These are phyloP conservation scores for Ophidiomyces ophidiicola DNA, from an alignment of 2,329 filamentous ascomycete species.

Conservation along the genomic window DNA sequence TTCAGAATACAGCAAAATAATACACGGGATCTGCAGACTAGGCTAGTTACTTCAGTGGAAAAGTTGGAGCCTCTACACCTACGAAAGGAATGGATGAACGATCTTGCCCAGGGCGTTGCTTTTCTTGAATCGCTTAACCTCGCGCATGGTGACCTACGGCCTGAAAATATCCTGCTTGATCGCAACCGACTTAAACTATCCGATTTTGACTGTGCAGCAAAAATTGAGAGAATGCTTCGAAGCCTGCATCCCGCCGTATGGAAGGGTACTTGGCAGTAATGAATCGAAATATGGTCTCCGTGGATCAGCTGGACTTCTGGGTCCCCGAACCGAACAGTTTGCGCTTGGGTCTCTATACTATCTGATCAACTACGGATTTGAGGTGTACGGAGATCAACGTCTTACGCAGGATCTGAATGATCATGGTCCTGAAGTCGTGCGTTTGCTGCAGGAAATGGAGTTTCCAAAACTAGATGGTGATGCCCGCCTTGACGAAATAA, in stretches of 20 bases:
- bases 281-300: background rate
- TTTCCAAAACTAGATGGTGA: slow-evolving; percentile 20
- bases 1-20: slow-evolving; percentile 21
- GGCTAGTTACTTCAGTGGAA: slow-evolving; percentile 19
- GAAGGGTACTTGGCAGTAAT: slow-evolving; percentile 19
- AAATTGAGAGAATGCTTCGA: slow-evolving; percentile 20
- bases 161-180: slow-evolving; percentile 25
- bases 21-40: slow-evolving; percentile 16
- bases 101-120: slow-evolving; percentile 23
- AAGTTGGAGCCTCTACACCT: slow-evolving; percentile 21
- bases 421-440: slow-evolving; percentile 15
- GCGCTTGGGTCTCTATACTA: slow-evolving; percentile 25
- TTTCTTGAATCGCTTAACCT: slow-evolving; percentile 26
- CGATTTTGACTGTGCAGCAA: slow-evolving; percentile 22
- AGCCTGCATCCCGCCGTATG: slow-evolving; percentile 20
- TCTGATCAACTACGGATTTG: slow-evolving; percentile 24
- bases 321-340: slow-evolving; percentile 25
- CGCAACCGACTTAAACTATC: slow-evolving; percentile 21
- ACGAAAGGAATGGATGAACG: slow-evolving; percentile 24
- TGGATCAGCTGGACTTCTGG: slow-evolving; percentile 19
- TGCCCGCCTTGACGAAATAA: slow-evolving; percentile 19
- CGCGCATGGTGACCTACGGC: slow-evolving; percentile 24
- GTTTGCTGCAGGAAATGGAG: slow-evolving; percentile 1
- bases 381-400: slow-evolving; percentile 22
- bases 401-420: slow-evolving; percentile 19